These are phyloP conservation scores for Spatholobus suberectus DNA, from an alignment of 306 rosid species.

Conservation along the genomic window DNA sequence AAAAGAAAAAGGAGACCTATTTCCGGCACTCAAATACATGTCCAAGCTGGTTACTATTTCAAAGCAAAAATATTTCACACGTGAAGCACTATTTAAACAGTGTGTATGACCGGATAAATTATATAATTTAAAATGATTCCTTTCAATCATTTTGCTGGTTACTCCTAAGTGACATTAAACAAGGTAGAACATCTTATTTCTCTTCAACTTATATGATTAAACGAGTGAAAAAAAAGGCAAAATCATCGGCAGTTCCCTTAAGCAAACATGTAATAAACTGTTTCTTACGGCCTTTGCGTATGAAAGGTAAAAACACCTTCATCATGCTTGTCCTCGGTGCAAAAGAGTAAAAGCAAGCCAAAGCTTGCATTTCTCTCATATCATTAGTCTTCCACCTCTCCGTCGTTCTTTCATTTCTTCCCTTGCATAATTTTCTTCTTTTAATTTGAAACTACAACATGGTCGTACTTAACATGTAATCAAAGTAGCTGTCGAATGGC, in stretches of 20 bases:
- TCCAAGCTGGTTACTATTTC: no score
- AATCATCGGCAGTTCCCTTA: not conserved
- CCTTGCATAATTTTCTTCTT: not conserved
- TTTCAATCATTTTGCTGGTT: not conserved
- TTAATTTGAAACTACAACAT: not conserved
- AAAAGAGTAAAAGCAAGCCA: not conserved
- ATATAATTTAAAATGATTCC: not conserved
- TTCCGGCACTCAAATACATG: no score
- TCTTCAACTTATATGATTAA: not conserved
- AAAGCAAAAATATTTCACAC: no score
- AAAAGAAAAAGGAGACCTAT: no score
- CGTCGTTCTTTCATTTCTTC: not conserved
- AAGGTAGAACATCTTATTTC: not conserved
- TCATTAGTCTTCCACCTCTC: not conserved
- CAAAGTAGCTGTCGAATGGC: not conserved
- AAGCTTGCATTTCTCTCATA: slow-evolving; percentile 5
- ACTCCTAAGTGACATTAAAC: not conserved
- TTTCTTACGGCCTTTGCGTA: not conserved
- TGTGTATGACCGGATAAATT: no score
- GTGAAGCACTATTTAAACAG: no score
- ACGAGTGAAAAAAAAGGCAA: not conserved
- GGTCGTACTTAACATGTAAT: not conserved
- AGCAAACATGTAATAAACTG: not conserved
- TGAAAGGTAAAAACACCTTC: not conserved
- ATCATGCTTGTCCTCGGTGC: not conserved